phyloP scores from a whole-genome alignment of 352 stramenopile genomes.

The Phytophthora megakarya region DNA sequence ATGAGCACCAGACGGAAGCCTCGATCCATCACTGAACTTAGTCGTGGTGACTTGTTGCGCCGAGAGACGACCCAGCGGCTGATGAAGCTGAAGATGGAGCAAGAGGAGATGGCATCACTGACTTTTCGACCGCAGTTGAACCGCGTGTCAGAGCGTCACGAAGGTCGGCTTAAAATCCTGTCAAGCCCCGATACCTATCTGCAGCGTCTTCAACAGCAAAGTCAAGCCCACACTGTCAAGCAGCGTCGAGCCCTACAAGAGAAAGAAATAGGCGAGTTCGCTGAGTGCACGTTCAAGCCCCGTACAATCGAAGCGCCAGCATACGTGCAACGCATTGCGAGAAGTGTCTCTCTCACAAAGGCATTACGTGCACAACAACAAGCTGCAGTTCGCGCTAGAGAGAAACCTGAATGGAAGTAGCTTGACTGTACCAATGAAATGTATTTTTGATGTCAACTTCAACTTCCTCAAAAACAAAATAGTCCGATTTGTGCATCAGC shows the following conservation, averaged over 20 bases:
- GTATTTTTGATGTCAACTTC: no score
- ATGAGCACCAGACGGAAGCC: conserved; percentile 62
- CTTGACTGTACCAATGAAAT: not conserved
- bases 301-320: conserved; percentile 80
- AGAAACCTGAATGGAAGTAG: conserved; percentile 78
- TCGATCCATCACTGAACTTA: conserved; percentile 80
- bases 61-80: conserved; percentile 78
- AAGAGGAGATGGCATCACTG: conserved; percentile 81
- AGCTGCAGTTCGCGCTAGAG: conserved; percentile 36
- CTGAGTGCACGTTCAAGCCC: conserved; percentile 86
- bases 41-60: conserved; percentile 73
- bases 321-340: conserved; percentile 86
- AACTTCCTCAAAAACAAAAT: conserved; percentile 19
- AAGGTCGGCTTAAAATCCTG: conserved; percentile 83
- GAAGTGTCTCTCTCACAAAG: conserved; percentile 76
- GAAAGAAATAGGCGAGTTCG: conserved; percentile 84
- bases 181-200: conserved; percentile 82
- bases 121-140: conserved; percentile 84
- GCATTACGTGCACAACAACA: conserved; percentile 66
- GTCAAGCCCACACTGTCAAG: conserved; percentile 69
- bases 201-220: conserved; percentile 82
- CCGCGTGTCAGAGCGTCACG: conserved; percentile 60
- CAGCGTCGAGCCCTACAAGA: conserved; percentile 76
- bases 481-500: conserved; percentile 6
- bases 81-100: conserved; percentile 90